Conservation (phyloP, 2,329 filamentous ascomycete genomes). For the Trichoderma asperellum region DNA sequence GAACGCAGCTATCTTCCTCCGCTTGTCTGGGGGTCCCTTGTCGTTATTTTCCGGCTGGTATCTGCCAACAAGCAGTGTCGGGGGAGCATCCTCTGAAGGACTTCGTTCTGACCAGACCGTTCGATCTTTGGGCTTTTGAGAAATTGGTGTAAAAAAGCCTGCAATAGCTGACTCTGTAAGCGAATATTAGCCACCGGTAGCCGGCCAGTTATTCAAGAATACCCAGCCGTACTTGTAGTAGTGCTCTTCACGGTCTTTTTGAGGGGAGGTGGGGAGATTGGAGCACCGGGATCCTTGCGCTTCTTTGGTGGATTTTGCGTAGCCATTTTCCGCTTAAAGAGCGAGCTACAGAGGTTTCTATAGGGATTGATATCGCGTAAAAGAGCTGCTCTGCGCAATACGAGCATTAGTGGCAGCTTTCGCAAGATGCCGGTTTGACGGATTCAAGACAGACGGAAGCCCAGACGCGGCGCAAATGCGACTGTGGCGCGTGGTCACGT, state of each 20-base stretch:
- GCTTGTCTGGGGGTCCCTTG: conserved; percentile 40
- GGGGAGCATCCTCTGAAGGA: conserved; percentile 50
- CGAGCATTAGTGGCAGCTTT: neutral
- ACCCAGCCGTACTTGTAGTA: conserved; percentile 53
- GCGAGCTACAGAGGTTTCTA: neutral
- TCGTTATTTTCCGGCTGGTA: conserved; percentile 57
- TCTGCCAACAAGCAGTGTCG: conserved; percentile 74
- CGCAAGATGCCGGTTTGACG: neutral
- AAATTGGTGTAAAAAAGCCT: conserved; percentile 85
- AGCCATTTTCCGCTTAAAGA: conserved; percentile 34
- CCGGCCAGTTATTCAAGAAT: neutral
- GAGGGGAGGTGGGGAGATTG: conserved; percentile 57
- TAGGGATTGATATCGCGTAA: neutral
- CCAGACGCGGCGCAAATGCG: conserved; percentile 22
- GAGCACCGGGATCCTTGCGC: conserved; percentile 45
- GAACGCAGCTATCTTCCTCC: conserved; percentile 70
- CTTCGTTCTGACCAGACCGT: conserved; percentile 73
- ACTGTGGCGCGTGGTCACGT: conserved; percentile 42
- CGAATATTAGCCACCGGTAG: neutral
- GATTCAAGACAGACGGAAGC: neutral
- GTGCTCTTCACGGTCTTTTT: conserved; percentile 58
- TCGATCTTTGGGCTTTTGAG: conserved; percentile 79
- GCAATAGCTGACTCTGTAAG: conserved; percentile 67
- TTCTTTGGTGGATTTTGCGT: conserved; percentile 37
- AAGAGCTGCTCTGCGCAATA: neutral